A percentile compares a stretch with the other conserved stretches of the same genome.
Evolutionary conservation across 768 basidiomycete genomes (phyloP).

Genomic region (Russula sp.): DNA sequence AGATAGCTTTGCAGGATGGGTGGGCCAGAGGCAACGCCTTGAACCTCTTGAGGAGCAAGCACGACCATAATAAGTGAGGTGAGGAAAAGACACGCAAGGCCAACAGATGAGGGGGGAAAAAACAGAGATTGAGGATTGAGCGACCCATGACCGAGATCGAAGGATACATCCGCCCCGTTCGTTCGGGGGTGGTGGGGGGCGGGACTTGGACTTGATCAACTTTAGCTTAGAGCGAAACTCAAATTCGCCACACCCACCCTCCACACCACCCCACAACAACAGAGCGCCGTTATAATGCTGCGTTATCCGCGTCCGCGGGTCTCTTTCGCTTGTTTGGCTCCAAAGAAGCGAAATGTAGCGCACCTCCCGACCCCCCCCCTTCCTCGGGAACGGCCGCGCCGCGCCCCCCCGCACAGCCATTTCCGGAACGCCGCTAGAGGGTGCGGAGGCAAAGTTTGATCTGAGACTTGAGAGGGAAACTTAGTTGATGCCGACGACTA

Average conservation of each 20-base stretch:
- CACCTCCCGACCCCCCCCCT: neutral
- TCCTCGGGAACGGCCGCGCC: neutral
- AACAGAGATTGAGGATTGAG: too few species aligned
- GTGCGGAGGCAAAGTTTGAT: neutral
- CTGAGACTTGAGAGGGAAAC: too few species aligned
- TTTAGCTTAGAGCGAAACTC: neutral
- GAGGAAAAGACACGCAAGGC: neutral
- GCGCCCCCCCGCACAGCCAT: neutral
- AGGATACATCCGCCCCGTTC: too few species aligned
- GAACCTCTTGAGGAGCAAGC: neutral
- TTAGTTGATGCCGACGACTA: neutral
- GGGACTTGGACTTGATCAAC: too few species aligned
- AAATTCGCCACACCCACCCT: neutral
- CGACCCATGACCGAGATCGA: too few species aligned
- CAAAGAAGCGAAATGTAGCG: neutral
- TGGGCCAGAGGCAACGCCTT: neutral
- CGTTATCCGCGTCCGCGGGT: neutral
- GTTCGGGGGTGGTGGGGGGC: too few species aligned
- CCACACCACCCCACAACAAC: too few species aligned
- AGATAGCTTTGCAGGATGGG: neutral
- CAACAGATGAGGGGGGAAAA: neutral
- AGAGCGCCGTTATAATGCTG: too few species aligned
- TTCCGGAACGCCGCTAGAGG: conserved; percentile 5
- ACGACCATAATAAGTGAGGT: neutral
- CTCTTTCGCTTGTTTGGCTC: neutral